These are phyloP conservation scores for Pleurotus eryngii DNA, from an alignment of 768 basidiomycete species.

Conservation along the genomic window DNA sequence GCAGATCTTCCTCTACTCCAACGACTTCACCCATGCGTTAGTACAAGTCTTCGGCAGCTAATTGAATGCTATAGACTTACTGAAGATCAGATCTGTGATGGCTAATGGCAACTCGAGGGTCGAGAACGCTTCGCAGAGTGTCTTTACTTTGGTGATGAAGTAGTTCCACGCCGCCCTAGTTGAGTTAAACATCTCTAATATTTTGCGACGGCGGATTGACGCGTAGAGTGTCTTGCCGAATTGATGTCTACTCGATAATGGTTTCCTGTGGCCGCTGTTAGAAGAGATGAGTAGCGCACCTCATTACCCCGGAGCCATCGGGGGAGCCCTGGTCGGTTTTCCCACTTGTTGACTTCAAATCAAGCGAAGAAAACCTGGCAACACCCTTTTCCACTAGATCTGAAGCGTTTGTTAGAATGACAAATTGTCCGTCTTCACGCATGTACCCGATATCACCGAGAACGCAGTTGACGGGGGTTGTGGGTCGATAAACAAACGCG, in stretches of 20 bases:
- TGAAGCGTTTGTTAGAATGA: neutral
- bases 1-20: neutral
- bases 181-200: neutral
- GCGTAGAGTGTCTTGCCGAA: neutral
- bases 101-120: neutral
- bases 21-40: neutral
- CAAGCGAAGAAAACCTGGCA: too few relatives aligned
- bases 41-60: neutral
- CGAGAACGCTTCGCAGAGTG: neutral
- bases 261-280: too few relatives aligned
- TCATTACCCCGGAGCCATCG: neutral
- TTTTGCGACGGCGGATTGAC: neutral
- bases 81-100: neutral
- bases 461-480: neutral
- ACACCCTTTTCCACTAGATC: too few relatives aligned
- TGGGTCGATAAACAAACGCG: neutral
- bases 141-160: neutral
- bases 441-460: neutral
- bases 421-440: neutral
- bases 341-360: too few relatives aligned
- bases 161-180: neutral
- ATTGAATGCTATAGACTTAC: neutral
- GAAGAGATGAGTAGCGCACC: neutral
- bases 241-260: neutral
- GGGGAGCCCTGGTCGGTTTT: neutral